A percentile compares a stretch with the other conserved stretches of the same genome.
phyloP scores from a whole-genome alignment of 768 basidiomycete species.

The Leccinum ochraceum region DNA sequence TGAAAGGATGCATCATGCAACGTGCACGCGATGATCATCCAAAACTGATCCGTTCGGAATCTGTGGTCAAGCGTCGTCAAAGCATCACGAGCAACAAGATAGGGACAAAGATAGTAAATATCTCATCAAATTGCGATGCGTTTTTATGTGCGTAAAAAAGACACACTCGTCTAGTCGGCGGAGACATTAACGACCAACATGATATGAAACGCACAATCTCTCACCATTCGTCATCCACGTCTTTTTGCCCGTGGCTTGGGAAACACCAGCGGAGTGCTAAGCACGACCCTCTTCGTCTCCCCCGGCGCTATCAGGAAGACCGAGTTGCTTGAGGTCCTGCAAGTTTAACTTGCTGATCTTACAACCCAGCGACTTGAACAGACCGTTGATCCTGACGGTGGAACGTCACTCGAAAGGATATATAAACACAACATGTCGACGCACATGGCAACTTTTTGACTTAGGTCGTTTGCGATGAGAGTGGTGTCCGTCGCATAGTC shows the following conservation, averaged over 20 bases:
- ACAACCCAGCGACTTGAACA: constrained; percentile 84
- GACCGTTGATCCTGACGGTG: constrained; percentile 50
- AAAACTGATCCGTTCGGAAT: not conserved
- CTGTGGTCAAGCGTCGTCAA: not conserved
- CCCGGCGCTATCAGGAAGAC: constrained; percentile 62
- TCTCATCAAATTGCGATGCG: not conserved
- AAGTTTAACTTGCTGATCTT: constrained; percentile 57
- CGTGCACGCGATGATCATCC: not conserved
- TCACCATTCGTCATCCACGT: constrained; percentile 20
- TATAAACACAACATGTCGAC: constrained; percentile 28
- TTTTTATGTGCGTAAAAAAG: not conserved
- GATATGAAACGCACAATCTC: not conserved
- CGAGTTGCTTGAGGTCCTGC: constrained; percentile 67
- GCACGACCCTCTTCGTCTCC: constrained; percentile 67
- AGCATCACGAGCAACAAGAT: not conserved
- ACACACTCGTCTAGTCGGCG: not conserved
- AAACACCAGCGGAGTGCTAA: constrained; percentile 79
- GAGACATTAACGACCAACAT: not conserved
- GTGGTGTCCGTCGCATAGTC: constrained; percentile 71
- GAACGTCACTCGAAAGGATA: constrained; percentile 3
- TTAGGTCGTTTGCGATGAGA: constrained; percentile 72
- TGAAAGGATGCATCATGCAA: not conserved
- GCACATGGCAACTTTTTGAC: constrained; percentile 63
- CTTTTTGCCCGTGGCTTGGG: constrained; percentile 57
- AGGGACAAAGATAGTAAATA: not conserved